Percentiles rank a stretch among this genome's conserved stretches.
phyloP scores from a whole-genome alignment of 2,329 filamentous ascomycete species.

The Colletotrichum agaves region DNA sequence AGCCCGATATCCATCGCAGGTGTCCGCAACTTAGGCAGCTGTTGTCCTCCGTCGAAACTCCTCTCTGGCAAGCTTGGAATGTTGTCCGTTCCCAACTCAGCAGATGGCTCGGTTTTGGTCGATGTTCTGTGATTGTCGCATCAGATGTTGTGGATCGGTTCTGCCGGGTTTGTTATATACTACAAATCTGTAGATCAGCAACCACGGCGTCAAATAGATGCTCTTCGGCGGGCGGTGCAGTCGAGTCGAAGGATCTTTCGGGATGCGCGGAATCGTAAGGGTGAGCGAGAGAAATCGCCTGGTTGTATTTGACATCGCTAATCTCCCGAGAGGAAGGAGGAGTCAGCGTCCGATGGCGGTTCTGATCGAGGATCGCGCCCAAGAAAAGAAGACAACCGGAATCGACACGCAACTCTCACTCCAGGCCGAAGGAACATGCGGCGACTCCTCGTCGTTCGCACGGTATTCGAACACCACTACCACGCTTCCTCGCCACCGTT shows the following conservation, averaged over 20 bases:
- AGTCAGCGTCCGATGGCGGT: not conserved
- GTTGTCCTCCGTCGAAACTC: not conserved
- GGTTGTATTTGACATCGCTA: conserved; percentile 44
- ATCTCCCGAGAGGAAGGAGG: conserved; percentile 31
- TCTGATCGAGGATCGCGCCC: not conserved
- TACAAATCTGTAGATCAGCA: conserved; percentile 43
- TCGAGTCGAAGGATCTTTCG: conserved; percentile 38
- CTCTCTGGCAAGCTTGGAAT: not conserved
- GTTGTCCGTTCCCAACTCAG: not conserved
- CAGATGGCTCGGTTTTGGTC: conserved; percentile 37
- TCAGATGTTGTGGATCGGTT: conserved; percentile 41
- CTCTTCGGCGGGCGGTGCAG: conserved; percentile 34
- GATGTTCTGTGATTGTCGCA: conserved; percentile 44
- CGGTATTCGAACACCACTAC: conserved; percentile 48
- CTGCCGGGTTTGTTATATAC: conserved; percentile 41
- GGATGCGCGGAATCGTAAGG: conserved; percentile 42
- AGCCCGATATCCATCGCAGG: not conserved
- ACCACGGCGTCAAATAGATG: conserved; percentile 43
- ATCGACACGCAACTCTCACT: conserved; percentile 40
- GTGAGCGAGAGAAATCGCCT: conserved; percentile 45
- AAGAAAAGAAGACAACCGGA: not conserved
- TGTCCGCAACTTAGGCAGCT: not conserved
- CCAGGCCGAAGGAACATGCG: conserved; percentile 44
- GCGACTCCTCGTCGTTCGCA: conserved; percentile 45
- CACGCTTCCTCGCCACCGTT: conserved; percentile 45